A percentile compares a stretch with the other conserved stretches of the same genome.
These are phyloP conservation scores for Tetrahymena elliotti DNA, from an alignment of 73 alveolate genomes.

Conservation along the genomic window DNA sequence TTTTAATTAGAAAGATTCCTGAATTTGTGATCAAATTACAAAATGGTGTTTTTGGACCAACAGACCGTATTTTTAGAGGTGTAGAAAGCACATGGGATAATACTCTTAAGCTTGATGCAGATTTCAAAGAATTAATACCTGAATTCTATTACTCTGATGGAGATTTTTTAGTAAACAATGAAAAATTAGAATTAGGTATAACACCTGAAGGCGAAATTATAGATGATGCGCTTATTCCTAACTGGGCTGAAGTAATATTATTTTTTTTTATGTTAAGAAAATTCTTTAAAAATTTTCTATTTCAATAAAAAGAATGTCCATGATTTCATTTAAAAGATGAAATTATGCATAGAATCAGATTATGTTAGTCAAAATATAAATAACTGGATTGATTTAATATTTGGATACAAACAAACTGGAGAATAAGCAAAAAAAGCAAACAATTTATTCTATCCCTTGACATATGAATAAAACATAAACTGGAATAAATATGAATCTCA, in stretches of 20 bases:
- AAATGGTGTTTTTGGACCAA: conserved; percentile 69
- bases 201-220: conserved; percentile 51
- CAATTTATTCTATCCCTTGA: conserved; percentile 84
- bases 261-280: background rate
- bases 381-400: conserved; percentile 91
- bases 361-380: conserved; percentile 73
- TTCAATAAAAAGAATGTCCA: conserved; percentile 32
- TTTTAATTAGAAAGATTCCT: conserved; percentile 81
- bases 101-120: conserved; percentile 60
- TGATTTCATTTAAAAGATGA: conserved; percentile 83
- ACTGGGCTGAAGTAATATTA: conserved; percentile 28
- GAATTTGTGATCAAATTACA: conserved; percentile 74
- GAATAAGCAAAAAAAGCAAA: conserved; percentile 68
- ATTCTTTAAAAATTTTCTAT: conserved; percentile 29
- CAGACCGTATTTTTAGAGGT: conserved; percentile 77
- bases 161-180: conserved; percentile 58
- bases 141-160: conserved; percentile 86
- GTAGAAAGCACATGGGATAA: conserved; percentile 58
- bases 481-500: conserved; percentile 54
- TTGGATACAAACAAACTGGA: conserved; percentile 84
- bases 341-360: conserved; percentile 89
- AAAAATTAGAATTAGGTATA: conserved; percentile 66
- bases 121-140: conserved; percentile 83
- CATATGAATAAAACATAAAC: conserved; percentile 76
- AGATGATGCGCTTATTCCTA: conserved; percentile 35